A percentile compares a stretch with the other conserved stretches of the same genome.
Conservation (phyloP, 768 basidiomycete species). For the Suillus plorans region DNA sequence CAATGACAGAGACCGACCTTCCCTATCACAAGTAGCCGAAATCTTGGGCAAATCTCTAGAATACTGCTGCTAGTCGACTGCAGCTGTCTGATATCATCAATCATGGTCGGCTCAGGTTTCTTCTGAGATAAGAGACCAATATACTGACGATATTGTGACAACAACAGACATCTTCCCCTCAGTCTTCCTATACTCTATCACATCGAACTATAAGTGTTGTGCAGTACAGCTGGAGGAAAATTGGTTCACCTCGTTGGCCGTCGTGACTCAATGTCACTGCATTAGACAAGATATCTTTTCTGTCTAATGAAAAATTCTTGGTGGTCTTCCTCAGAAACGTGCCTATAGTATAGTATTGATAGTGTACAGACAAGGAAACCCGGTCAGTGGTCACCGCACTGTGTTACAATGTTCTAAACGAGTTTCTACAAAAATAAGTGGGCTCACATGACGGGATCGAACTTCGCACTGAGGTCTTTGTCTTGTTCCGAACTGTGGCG, state of each 20-base stretch:
- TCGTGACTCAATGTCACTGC: background rate
- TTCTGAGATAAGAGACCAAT: background rate
- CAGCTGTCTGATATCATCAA: slow-evolving; percentile 3
- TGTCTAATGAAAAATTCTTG: slow-evolving; percentile 3
- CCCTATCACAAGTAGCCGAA: slow-evolving; percentile 10
- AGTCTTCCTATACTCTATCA: background rate
- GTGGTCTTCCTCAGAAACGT: background rate
- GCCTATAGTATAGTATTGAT: slow-evolving; percentile 2
- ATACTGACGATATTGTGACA: background rate
- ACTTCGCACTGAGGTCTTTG: background rate
- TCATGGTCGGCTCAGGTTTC: background rate
- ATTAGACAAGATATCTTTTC: slow-evolving; percentile 1
- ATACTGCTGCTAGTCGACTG: slow-evolving; percentile 4
- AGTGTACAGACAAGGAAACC: slow-evolving; percentile 3
- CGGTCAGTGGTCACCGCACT: slow-evolving; percentile 4
- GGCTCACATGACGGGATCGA: slow-evolving; percentile 3
- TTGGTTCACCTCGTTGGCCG: slow-evolving; percentile 7
- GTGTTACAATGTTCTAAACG: background rate
- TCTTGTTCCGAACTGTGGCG: background rate
- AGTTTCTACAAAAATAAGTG: background rate
- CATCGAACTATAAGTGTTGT: background rate
- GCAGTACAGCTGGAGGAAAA: background rate
- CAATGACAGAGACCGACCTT: slow-evolving; percentile 2
- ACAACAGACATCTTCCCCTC: slow-evolving; percentile 2
- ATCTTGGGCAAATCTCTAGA: slow-evolving; percentile 8